Conservation (phyloP, 140 eudicot species). For the Ambrosia hybrid region DNA sequence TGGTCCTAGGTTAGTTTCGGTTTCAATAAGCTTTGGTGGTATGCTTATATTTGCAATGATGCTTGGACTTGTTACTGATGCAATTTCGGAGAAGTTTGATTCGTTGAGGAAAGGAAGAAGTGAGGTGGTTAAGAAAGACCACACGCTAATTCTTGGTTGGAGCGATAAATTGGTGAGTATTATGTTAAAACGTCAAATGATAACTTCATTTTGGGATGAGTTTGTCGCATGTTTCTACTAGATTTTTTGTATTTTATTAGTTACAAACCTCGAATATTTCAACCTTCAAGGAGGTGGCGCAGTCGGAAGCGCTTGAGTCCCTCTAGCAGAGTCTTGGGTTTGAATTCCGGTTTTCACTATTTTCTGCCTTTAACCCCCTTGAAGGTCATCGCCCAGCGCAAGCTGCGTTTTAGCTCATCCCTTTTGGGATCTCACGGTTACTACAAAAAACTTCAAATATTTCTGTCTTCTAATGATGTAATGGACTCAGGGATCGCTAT, state of each 20-base stretch:
- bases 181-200: constrained; percentile 17
- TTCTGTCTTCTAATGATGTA: constrained; percentile 16
- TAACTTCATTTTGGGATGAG: neutral
- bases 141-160: constrained; percentile 86
- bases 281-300: neutral
- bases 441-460: neutral
- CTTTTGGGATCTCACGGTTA: neutral
- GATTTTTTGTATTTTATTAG: neutral
- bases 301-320: neutral
- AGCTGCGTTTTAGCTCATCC: neutral
- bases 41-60: constrained; percentile 97
- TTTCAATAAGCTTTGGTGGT: constrained; percentile 81
- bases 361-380: neutral
- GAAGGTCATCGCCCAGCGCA: neutral
- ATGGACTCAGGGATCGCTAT: constrained; percentile 62
- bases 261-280: neutral
- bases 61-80: constrained; percentile 95
- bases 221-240: neutral
- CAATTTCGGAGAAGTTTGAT: constrained; percentile 87
- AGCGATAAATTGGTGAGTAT: constrained; percentile 81
- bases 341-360: neutral
- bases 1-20: constrained; percentile 79
- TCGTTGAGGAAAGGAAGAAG: constrained; percentile 89
- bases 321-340: neutral
- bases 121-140: constrained; percentile 85